These are phyloP conservation scores for Blepharisma stoltei DNA, from an alignment of 73 alveolate species.

Conservation along the genomic window DNA sequence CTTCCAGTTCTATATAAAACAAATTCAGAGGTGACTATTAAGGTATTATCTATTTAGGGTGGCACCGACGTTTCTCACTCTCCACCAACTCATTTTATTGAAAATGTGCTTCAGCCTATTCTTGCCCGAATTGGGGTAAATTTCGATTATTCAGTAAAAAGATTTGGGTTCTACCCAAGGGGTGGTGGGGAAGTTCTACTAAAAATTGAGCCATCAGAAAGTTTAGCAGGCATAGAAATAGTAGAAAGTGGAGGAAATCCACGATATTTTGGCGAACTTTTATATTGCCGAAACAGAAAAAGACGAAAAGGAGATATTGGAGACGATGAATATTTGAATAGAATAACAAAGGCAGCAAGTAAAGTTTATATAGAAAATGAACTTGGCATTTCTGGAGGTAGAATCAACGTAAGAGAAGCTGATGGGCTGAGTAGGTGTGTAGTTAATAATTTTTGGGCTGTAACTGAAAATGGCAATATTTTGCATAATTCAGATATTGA, in stretches of 20 bases:
- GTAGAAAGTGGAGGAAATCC: background rate
- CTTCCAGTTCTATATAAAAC: conserved; percentile 7
- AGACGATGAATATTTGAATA: background rate
- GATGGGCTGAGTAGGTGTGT: background rate
- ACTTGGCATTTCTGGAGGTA: background rate
- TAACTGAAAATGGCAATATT: background rate
- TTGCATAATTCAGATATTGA: background rate
- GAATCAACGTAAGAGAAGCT: background rate
- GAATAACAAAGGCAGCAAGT: background rate
- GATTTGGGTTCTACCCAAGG: conserved; percentile 16
- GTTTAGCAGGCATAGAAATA: background rate
- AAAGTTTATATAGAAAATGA: background rate
- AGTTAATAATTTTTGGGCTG: background rate
- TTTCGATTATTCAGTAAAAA: background rate
- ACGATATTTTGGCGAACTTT: background rate
- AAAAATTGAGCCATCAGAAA: background rate
- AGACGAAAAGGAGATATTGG: background rate
- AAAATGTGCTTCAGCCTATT: background rate
- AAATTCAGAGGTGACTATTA: background rate
- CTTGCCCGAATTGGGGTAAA: background rate
- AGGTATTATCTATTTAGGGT: background rate
- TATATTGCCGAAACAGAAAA: background rate
- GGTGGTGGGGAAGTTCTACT: background rate
- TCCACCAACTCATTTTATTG: background rate
- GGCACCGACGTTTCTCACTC: background rate